These are phyloP conservation scores for Fusarium sp. DNA, from an alignment of 2,329 filamentous ascomycete genomes.

Conservation along the genomic window DNA sequence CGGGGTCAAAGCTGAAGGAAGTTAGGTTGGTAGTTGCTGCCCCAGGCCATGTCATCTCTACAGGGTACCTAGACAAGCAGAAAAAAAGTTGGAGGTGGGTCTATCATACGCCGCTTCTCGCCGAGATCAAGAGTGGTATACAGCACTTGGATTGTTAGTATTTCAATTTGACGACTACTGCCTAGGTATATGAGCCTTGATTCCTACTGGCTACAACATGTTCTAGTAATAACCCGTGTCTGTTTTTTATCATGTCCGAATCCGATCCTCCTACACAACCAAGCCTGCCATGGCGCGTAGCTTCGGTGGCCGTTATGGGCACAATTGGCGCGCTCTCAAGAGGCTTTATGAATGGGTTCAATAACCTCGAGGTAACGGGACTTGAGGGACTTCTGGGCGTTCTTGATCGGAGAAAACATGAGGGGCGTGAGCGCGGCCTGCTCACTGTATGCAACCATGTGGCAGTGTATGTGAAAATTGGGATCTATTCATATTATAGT, in stretches of 20 bases:
- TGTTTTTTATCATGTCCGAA: slow-evolving; percentile 35
- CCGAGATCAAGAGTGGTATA: slow-evolving; percentile 23
- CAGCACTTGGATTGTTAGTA: slow-evolving; percentile 14
- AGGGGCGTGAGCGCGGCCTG: slow-evolving; percentile 78
- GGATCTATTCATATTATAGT: neutral
- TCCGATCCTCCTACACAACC: slow-evolving; percentile 59
- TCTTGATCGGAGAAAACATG: slow-evolving; percentile 77
- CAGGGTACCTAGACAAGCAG: slow-evolving; percentile 20
- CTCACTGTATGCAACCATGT: slow-evolving; percentile 74
- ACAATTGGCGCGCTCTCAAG: slow-evolving; percentile 78
- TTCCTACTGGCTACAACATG: neutral
- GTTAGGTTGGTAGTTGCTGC: neutral
- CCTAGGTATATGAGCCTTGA: neutral
- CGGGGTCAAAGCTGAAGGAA: neutral
- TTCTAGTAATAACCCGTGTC: neutral
- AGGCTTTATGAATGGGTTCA: slow-evolving; percentile 80
- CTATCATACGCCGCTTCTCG: slow-evolving; percentile 30
- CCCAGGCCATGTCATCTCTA: slow-evolving; percentile 10
- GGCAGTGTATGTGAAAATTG: slow-evolving; percentile 53
- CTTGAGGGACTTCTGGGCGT: slow-evolving; percentile 80
- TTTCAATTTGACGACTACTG: slow-evolving; percentile 1
- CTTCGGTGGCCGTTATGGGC: slow-evolving; percentile 81
- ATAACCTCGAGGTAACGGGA: slow-evolving; percentile 80
- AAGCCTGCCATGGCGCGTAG: slow-evolving; percentile 76
- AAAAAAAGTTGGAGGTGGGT: slow-evolving; percentile 37